These are phyloP conservation scores for Pythium chondricola DNA, from an alignment of 352 stramenopile genomes.

Conservation along the genomic window DNA sequence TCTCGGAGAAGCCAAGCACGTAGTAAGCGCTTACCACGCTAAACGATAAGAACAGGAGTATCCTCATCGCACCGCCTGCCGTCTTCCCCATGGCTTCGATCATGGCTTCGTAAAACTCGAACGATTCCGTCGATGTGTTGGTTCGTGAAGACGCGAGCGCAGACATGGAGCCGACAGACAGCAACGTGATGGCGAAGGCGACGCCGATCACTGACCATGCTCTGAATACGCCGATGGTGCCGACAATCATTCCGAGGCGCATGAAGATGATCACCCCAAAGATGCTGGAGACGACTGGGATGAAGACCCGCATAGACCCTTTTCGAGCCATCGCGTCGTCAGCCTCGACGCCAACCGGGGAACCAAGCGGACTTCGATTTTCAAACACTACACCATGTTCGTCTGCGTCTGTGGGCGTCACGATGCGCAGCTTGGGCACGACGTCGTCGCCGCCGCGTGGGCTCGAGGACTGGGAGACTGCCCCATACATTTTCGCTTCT, in stretches of 20 bases:
- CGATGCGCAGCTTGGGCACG: conserved; percentile 1
- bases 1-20: conserved; percentile 40
- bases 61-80: conserved; percentile 29
- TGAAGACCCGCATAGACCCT: conserved; percentile 23
- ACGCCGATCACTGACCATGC: conserved; percentile 20
- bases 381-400: neutral
- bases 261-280: conserved; percentile 56
- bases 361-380: conserved; percentile 4
- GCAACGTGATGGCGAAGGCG: conserved; percentile 34
- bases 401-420: neutral
- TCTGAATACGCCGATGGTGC: conserved; percentile 22
- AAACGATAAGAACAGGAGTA: conserved; percentile 36
- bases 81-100: conserved; percentile 20
- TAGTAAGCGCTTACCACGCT: conserved; percentile 34
- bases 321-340: conserved; percentile 16
- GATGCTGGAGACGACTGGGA: conserved; percentile 45
- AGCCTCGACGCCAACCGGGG: conserved; percentile 15
- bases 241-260: conserved; percentile 35
- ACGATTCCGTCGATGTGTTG: neutral
- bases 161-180: conserved; percentile 44
- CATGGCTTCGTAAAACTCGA: conserved; percentile 26
- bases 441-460: neutral
- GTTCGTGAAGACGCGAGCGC: conserved; percentile 29
- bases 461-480: conserved; percentile 4
- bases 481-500: conserved; percentile 10